Evolutionary conservation across 345 rosid genomes (phyloP), one percentile per base, ranked within the genome.

Genomic region (Eucalyptus curtisii): DNA sequence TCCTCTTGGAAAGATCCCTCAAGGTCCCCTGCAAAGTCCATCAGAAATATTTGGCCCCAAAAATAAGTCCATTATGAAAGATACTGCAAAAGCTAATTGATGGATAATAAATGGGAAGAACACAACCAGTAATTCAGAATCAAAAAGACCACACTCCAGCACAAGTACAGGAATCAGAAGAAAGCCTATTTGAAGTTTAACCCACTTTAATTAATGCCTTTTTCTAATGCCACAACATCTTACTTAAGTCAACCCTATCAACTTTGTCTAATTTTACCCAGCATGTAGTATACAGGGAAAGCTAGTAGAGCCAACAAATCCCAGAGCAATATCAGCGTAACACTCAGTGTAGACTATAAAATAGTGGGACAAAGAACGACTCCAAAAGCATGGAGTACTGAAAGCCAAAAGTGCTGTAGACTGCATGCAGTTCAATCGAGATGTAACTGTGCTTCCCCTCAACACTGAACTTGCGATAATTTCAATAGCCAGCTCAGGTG

Each of bases 1-100:
- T 85, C 91, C 92, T 95, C 92, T 93, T 95, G 48, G 95, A 92
- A 81, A 95, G 93, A 88, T 95, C 98, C 91, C 96, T 92, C 90
- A 95, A 85, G 81, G 95, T 92, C 68, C 98, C 98, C 96, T 95
- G 94, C 90, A 90, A 55, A 59, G 87, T 85, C 87, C 86, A 87
- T 84, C 82, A 16, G 15, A 40, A 64, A 86, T 47, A 40, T 88
- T 37, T 37, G 55, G 45, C 86, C 61, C 47, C 71, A 88, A 57
- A 14, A 47, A 55, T 47, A 61, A 52, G 84, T 49, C 53, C 86
- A 64, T 33, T 30, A 86, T 7, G 27, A 13, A 85, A 89, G 44
- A 61, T 52, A 64, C 61, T 30, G 68, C 27, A 13, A 52, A 87
- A 47, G 86, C 82, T 40, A 40, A 76, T 40, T 10, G 27, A 76